Evolutionary conservation across 768 basidiomycete genomes (phyloP).

Genomic region (Imleria badia): DNA sequence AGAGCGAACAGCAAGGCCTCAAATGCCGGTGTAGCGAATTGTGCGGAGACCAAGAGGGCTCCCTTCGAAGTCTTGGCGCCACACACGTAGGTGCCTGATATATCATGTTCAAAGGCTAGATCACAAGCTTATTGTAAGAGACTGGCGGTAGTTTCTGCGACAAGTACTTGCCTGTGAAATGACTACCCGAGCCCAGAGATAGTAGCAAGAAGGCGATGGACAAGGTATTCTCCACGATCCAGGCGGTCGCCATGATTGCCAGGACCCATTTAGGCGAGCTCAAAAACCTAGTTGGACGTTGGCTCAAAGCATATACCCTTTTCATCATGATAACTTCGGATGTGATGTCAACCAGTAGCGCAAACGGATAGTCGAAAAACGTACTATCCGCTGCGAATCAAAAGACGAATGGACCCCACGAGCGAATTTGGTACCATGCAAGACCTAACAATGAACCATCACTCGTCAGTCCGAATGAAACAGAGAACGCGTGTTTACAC

Average conservation of each 20-base stretch:
- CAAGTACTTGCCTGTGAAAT: conserved; percentile 4
- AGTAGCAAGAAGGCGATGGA: conserved; percentile 10
- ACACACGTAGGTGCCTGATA: neutral
- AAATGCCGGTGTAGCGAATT: conserved; percentile 12
- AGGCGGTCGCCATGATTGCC: conserved; percentile 1
- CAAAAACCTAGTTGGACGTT: neutral
- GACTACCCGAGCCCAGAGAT: conserved; percentile 8
- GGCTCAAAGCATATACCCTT: conserved; percentile 17
- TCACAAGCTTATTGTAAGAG: neutral
- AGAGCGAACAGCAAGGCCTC: conserved; percentile 16
- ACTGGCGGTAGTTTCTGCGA: neutral
- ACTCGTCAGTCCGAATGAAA: neutral
- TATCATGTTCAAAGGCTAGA: neutral
- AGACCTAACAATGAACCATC: conserved; percentile 9
- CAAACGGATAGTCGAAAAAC: neutral
- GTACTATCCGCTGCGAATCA: conserved; percentile 19
- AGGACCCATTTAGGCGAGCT: conserved; percentile 6
- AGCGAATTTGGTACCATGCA: conserved; percentile 10
- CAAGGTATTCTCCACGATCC: conserved; percentile 3
- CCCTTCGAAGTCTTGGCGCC: neutral
- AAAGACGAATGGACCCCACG: conserved; percentile 17
- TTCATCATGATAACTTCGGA: conserved; percentile 21
- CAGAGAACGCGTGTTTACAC: neutral
- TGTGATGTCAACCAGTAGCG: neutral
- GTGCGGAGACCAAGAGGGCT: neutral